Percentiles rank a stretch among this genome's conserved stretches.
These are phyloP conservation scores for Aphanomyces cochlioides DNA, from an alignment of 352 stramenopile species.

Conservation along the genomic window DNA sequence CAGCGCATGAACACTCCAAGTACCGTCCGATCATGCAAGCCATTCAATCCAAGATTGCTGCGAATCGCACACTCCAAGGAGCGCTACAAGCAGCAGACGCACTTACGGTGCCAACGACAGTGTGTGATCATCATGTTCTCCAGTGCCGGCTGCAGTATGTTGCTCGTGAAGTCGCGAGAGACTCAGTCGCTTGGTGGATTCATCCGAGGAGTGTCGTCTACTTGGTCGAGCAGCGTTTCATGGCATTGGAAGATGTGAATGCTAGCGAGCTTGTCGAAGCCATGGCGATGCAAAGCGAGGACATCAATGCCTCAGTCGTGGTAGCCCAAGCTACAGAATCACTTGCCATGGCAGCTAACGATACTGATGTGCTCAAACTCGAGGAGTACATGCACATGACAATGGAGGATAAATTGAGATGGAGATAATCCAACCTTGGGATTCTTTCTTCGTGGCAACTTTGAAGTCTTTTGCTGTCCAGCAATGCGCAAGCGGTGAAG, in stretches of 20 bases:
- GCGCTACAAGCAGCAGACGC: neutral
- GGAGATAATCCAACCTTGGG: too few relatives aligned
- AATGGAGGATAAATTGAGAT: neutral
- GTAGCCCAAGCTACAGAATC: neutral
- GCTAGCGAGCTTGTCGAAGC: neutral
- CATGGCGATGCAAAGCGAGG: slow-evolving; percentile 3
- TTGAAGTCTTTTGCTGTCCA: too few relatives aligned
- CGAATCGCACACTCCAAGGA: neutral
- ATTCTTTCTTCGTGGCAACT: too few relatives aligned
- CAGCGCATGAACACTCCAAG: slow-evolving; percentile 10
- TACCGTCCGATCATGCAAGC: neutral
- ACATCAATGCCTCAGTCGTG: slow-evolving; percentile 8
- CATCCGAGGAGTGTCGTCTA: neutral
- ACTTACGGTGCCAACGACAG: neutral
- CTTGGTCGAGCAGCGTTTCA: slow-evolving; percentile 1
- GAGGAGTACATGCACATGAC: neutral
- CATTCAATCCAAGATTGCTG: neutral
- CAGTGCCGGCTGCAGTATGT: slow-evolving; percentile 19
- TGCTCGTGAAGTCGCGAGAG: slow-evolving; percentile 6
- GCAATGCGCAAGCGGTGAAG: too few relatives aligned
- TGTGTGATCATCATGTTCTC: neutral
- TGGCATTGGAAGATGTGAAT: slow-evolving; percentile 11
- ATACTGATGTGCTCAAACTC: neutral
- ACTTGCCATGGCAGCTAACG: neutral
- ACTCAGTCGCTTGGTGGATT: neutral